phyloP scores from a whole-genome alignment of 2,329 filamentous ascomycete genomes.

The Lachnellula cervina region DNA sequence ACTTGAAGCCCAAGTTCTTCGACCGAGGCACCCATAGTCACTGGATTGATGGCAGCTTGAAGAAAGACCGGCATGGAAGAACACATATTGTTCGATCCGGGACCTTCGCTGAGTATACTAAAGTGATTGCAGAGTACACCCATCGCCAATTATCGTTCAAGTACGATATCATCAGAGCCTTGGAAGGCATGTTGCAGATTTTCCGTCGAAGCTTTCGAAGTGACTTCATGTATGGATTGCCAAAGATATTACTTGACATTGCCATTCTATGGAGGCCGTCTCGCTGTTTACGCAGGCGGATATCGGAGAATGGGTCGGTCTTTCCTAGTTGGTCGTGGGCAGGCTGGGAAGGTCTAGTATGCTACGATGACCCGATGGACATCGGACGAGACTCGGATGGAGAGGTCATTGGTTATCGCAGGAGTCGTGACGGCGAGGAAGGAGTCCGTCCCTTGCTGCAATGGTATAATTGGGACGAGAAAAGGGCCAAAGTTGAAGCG shows the following conservation, averaged over 20 bases:
- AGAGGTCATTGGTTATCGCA: conserved; percentile 1
- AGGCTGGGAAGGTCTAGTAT: conserved; percentile 2
- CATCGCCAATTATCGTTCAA: conserved; percentile 2
- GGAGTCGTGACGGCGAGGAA: conserved; percentile 1
- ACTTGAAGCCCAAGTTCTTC: background rate
- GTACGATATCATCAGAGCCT: conserved; percentile 3
- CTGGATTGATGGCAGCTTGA: conserved; percentile 1
- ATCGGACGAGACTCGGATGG: background rate
- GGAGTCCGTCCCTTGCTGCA: background rate
- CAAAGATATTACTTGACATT: conserved; percentile 1
- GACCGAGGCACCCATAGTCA: background rate
- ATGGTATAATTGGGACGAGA: conserved; percentile 1
- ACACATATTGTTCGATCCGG: conserved; percentile 1
- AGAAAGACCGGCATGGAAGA: conserved; percentile 3
- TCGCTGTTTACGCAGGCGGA: background rate
- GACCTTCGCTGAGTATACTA: background rate
- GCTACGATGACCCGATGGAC: background rate
- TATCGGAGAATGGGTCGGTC: background rate
- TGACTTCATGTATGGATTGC: conserved; percentile 3
- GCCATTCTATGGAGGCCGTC: conserved; percentile 1
- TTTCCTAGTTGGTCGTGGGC: conserved; percentile 3
- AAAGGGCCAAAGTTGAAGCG: background rate
- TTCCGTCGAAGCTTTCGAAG: conserved; percentile 1
- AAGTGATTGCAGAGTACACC: background rate
- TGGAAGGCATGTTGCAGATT: conserved; percentile 1